These are phyloP conservation scores for Capsicum rhomboideum DNA, from an alignment of 257 asterid species.

Conservation along the genomic window DNA sequence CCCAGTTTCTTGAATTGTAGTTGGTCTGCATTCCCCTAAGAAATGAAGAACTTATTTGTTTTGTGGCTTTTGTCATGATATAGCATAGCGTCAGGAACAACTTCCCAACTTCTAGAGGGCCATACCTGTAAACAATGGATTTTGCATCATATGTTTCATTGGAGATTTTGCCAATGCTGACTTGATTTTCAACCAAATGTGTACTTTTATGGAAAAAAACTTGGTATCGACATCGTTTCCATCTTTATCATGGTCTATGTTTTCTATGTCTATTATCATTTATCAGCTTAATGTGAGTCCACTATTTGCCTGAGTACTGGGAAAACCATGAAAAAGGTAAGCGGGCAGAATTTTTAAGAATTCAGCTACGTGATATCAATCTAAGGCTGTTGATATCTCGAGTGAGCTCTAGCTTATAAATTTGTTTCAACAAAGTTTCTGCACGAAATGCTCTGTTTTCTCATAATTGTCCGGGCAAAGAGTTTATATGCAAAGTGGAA, in stretches of 20 bases:
- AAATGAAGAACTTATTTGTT: not conserved
- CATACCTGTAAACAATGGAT: not conserved
- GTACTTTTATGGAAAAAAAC: not conserved
- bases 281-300: not conserved
- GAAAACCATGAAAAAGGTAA: not conserved
- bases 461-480: not conserved
- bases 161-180: not conserved
- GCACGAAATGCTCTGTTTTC: not conserved
- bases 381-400: not conserved
- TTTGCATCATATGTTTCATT: not conserved
- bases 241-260: not conserved
- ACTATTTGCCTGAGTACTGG: not conserved
- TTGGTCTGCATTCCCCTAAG: not conserved
- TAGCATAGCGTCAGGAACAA: not conserved
- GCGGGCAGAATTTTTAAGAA: not conserved
- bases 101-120: not conserved
- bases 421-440: not conserved
- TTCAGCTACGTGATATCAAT: not conserved
- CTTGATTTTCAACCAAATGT: not conserved
- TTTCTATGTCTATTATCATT: not conserved
- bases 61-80: not conserved
- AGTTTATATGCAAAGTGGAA: not conserved
- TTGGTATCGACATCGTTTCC: not conserved
- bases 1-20: constrained; percentile 4
- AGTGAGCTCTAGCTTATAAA: not conserved